Evolutionary conservation across 2,329 filamentous ascomycete species (phyloP).

Genomic region (Paracoccidioides brasiliensis): DNA sequence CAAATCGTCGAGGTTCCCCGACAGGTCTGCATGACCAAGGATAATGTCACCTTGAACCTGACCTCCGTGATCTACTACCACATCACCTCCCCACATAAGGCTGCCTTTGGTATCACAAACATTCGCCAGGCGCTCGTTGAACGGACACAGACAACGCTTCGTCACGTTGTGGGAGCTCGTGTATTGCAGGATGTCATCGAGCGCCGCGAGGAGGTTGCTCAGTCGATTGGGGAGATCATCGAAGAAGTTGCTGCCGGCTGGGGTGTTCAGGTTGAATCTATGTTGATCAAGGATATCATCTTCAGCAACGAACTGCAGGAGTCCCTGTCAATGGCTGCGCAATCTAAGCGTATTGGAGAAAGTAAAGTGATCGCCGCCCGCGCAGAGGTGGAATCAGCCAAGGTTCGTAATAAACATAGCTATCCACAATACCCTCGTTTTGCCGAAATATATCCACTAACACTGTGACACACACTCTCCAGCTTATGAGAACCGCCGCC

Average conservation of each 20-base stretch:
- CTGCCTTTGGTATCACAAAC: slow-evolving; percentile 90
- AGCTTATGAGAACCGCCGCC: slow-evolving; percentile 53
- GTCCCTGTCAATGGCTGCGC: slow-evolving; percentile 92
- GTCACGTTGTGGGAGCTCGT: slow-evolving; percentile 89
- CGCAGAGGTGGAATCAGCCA: slow-evolving; percentile 91
- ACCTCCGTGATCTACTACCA: slow-evolving; percentile 99
- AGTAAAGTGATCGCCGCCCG: slow-evolving; percentile 96
- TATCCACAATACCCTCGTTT: slow-evolving; percentile 34
- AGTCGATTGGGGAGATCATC: slow-evolving; percentile 92
- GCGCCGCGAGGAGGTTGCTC: slow-evolving; percentile 90
- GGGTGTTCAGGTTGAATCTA: slow-evolving; percentile 93
- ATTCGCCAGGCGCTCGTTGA: slow-evolving; percentile 93
- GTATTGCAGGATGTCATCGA: slow-evolving; percentile 97
- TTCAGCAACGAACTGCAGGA: slow-evolving; percentile 94
- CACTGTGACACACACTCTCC: not conserved
- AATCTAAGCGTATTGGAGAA: slow-evolving; percentile 96
- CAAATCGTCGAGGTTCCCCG: slow-evolving; percentile 93
- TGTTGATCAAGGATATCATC: slow-evolving; percentile 99
- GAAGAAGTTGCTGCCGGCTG: slow-evolving; percentile 87
- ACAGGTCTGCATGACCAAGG: slow-evolving; percentile 98
- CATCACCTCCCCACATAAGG: slow-evolving; percentile 88
- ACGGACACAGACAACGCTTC: slow-evolving; percentile 92
- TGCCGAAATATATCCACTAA: slow-evolving; percentile 31
- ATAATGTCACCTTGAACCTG: slow-evolving; percentile 88
- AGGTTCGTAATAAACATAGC: slow-evolving; percentile 40